These are phyloP conservation scores for Corylus americana DNA, from an alignment of 306 rosid species.

Conservation along the genomic window DNA sequence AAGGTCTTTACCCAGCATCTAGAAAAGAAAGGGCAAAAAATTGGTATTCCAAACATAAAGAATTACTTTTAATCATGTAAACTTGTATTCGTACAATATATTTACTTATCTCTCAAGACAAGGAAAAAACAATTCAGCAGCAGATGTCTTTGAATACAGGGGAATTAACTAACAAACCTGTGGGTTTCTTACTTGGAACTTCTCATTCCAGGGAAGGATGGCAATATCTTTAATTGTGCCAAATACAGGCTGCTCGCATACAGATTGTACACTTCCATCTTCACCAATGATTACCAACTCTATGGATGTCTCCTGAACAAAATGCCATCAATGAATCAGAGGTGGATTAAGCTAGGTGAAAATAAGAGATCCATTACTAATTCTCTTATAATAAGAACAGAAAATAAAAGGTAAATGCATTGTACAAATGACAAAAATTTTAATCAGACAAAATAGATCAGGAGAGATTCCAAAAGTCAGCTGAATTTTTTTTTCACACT, in stretches of 20 bases:
- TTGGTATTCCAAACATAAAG: slow-evolving; percentile 15
- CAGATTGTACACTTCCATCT: slow-evolving; percentile 78
- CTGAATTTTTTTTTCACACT: neutral
- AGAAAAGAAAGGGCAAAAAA: slow-evolving; percentile 22
- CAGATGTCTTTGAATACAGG: neutral
- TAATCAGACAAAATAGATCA: neutral
- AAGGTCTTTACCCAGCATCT: slow-evolving; percentile 84
- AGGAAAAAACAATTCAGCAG: neutral
- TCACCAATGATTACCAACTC: slow-evolving; percentile 77
- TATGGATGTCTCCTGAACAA: slow-evolving; percentile 81
- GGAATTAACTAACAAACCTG: slow-evolving; percentile 47
- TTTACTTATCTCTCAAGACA: neutral
- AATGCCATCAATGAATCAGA: slow-evolving; percentile 11
- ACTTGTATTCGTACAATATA: slow-evolving; percentile 11
- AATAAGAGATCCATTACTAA: neutral
- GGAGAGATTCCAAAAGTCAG: neutral
- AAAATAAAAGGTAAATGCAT: neutral
- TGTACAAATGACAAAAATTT: neutral
- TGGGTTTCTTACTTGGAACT: slow-evolving; percentile 43
- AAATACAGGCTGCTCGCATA: slow-evolving; percentile 90
- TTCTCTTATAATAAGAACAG: neutral
- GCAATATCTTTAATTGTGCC: slow-evolving; percentile 89
- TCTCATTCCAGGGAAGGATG: slow-evolving; percentile 79
- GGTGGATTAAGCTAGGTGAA: slow-evolving; percentile 7
- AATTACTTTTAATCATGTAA: slow-evolving; percentile 7